These are phyloP conservation scores for Fusarium oligoseptatum DNA, from an alignment of 2,329 filamentous ascomycete genomes.

Conservation along the genomic window DNA sequence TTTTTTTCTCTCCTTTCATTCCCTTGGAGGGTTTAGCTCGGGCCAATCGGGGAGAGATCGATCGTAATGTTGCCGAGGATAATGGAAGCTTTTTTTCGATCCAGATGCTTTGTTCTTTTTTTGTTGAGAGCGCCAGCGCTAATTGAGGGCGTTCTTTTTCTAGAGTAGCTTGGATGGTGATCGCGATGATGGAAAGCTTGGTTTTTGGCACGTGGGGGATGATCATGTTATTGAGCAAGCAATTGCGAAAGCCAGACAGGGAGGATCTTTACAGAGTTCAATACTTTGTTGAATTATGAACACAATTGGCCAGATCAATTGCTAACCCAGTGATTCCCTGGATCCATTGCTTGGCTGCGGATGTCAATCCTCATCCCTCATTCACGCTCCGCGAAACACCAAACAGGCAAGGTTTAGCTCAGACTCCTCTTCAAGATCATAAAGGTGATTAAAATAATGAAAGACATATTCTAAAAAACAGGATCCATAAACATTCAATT, in stretches of 20 bases:
- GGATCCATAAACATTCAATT: not conserved
- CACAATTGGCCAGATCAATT: not conserved
- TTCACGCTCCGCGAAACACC: not conserved
- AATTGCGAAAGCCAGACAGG: not conserved
- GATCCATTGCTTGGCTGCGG: not conserved
- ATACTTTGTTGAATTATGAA: not conserved
- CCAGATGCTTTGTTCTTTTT: not conserved
- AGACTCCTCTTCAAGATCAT: not conserved
- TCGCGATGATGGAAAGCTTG: slow-evolving; percentile 10
- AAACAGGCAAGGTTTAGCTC: not conserved
- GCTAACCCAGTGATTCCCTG: not conserved
- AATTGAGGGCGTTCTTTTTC: slow-evolving; percentile 4
- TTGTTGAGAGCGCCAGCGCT: slow-evolving; percentile 5
- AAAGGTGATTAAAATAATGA: not conserved
- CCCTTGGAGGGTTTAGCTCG: slow-evolving; percentile 22
- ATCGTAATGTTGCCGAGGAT: slow-evolving; percentile 23
- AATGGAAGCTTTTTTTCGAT: not conserved
- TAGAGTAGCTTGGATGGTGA: too few relatives aligned
- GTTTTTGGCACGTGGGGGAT: slow-evolving; percentile 8
- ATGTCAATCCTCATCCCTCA: not conserved
- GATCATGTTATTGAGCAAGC: not conserved
- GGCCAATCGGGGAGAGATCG: slow-evolving; percentile 12
- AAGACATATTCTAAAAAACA: not conserved
- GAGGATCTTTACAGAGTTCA: too few relatives aligned
- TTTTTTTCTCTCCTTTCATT: not conserved